Evolutionary conservation across 352 stramenopile genomes (phyloP), one percentile per base, ranked within the genome.

Genomic region (Saprolegnia parasitica): DNA sequence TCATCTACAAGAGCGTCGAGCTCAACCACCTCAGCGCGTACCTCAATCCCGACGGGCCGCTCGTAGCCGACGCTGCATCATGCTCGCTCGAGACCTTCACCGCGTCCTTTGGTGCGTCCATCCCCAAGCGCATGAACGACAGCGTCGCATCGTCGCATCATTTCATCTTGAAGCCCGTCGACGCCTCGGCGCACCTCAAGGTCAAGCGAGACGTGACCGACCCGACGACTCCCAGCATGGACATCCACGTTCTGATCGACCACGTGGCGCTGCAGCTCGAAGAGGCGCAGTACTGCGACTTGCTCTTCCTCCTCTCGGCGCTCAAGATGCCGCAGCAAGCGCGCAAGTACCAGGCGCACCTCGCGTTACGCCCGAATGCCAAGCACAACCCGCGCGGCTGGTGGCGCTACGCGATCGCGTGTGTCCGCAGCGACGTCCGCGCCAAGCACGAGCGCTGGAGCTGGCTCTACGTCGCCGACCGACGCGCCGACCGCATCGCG

Each of bases 1-100:
- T 87, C 0, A 95, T 96, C 65, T 96, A 92, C 68, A 96, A 96
- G 72, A 90, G 87, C 63, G 80, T 96, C 16, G 85, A 95, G 72
- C 74, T 96, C 35, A 95, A 96, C 68, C 88, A 96, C 52, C 71
- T 96, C 42, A 94, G 86, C 29, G 76, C 95, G 46, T 96, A 96
- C 60, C 74, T 92, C 49, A 89, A 96, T 57, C 87, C 86, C 18
- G 78, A 95, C 45, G 68, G 63, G 46, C 20, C 61, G 26, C 58
- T 94, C 35, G 65, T 90, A 26, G 76, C 74, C 20, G 80, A 88
- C 42, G 91, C 88, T 60, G 73, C 81, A 55, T 83, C 65, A 16
- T 96, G 87, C 68, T 83, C 86, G 9, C 72, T 89, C 6, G 86
- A 92, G 47, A 74, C 83, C n/a, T 96, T 96, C 55, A 86, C 78